Percentiles rank a stretch among this genome's conserved stretches.
phyloP scores from a whole-genome alignment of 371 early-diverging fungal species.

The Mucor indicus region DNA sequence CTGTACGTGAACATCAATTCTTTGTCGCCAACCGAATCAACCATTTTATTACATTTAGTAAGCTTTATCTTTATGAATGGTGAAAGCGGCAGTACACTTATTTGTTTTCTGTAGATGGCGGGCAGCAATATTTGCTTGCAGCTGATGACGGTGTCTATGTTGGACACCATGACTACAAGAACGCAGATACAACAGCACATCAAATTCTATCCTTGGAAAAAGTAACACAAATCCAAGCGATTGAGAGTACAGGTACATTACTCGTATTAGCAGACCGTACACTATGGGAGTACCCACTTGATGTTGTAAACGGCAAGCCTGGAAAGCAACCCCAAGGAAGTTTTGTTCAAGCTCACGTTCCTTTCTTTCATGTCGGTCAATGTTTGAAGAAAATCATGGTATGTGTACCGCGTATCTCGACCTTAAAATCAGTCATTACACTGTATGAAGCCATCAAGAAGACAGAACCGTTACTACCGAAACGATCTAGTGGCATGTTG shows the following conservation, averaged over 20 bases:
- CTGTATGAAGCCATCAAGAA: slow-evolving; percentile 23
- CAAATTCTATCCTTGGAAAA: slow-evolving; percentile 27
- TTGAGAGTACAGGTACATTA: slow-evolving; percentile 34
- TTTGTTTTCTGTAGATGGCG: slow-evolving; percentile 19
- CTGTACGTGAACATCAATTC: slow-evolving; percentile 22
- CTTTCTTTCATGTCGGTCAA: slow-evolving; percentile 38
- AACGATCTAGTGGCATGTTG: not conserved
- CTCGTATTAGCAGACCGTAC: slow-evolving; percentile 37
- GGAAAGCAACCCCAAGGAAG: slow-evolving; percentile 31
- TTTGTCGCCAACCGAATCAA: slow-evolving; percentile 21
- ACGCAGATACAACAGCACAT: slow-evolving; percentile 19
- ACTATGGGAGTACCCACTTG: slow-evolving; percentile 39
- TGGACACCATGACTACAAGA: slow-evolving; percentile 23
- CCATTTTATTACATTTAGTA: slow-evolving; percentile 43
- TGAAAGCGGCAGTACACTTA: too few relatives aligned
- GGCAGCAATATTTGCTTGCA: slow-evolving; percentile 40
- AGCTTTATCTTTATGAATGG: slow-evolving; percentile 11
- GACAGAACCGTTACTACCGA: not conserved
- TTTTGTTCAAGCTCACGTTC: slow-evolving; percentile 32
- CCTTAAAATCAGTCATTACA: slow-evolving; percentile 33
- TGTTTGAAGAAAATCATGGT: slow-evolving; percentile 34
- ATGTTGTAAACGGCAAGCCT: slow-evolving; percentile 32
- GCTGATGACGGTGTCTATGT: slow-evolving; percentile 46
- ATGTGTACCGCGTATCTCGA: slow-evolving; percentile 38
- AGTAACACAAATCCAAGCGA: slow-evolving; percentile 36